Conservation (phyloP, 148 eudicot genomes). For the Vaccinium vitisidaea region DNA sequence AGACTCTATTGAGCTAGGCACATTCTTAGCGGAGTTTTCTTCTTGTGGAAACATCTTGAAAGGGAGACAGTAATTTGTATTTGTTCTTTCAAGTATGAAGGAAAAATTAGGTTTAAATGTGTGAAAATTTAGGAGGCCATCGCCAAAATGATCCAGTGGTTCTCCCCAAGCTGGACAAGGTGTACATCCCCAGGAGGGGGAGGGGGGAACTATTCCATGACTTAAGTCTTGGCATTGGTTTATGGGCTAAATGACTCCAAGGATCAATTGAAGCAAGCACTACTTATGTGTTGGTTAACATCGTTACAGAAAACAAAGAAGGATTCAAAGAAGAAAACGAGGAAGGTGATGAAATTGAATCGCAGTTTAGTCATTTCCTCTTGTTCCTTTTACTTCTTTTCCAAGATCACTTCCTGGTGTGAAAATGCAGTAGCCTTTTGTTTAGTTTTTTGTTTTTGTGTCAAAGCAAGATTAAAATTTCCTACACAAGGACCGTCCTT, state of each 20-base stretch:
- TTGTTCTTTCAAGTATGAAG: neutral
- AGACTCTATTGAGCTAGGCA: neutral
- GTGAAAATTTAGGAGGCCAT: too few relatives aligned
- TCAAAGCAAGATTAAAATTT: neutral
- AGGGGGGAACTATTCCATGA: neutral
- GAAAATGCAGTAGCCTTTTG: neutral
- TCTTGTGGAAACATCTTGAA: neutral
- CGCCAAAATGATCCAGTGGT: neutral
- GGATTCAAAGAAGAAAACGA: neutral
- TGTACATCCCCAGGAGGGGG: neutral
- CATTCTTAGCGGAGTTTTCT: neutral
- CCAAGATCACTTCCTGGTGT: neutral
- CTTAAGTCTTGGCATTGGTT: neutral
- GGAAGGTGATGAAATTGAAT: neutral
- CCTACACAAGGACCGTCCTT: neutral
- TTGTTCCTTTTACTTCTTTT: neutral
- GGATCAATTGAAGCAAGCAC: neutral
- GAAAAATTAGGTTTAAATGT: neutral
- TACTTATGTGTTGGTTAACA: neutral
- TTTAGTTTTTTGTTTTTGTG: neutral
- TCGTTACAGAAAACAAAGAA: neutral
- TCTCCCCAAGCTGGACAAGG: neutral
- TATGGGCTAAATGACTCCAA: neutral
- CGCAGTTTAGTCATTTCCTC: neutral
- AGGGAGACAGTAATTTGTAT: neutral